Conservation (phyloP, 257 asterid genomes). For the Solanum appendiculatum region DNA sequence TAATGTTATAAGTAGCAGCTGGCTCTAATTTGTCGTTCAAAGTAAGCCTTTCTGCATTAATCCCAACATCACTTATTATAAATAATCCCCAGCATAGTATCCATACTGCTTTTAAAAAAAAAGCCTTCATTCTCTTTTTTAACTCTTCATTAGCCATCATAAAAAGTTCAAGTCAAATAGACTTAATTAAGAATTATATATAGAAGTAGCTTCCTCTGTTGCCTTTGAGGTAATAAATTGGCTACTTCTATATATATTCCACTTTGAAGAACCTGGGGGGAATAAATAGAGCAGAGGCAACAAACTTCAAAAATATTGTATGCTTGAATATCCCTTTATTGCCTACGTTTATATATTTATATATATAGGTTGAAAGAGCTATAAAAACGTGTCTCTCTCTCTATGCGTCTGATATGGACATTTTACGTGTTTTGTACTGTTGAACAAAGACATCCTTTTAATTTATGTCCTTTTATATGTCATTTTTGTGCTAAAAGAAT, state of each 20-base stretch:
- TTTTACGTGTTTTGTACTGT: neutral
- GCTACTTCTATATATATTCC: neutral
- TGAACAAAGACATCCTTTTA: neutral
- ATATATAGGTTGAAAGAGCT: neutral
- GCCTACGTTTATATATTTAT: neutral
- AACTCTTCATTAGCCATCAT: conserved; percentile 3
- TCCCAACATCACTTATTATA: neutral
- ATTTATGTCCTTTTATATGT: neutral
- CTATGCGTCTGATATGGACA: neutral
- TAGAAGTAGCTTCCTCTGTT: neutral
- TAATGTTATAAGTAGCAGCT: neutral
- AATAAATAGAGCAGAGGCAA: neutral
- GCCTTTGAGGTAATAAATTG: neutral
- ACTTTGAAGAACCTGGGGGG: neutral
- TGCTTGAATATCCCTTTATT: neutral
- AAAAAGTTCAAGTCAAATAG: no score
- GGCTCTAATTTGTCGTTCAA: conserved; percentile 3
- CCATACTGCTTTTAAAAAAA: conserved; percentile 1
- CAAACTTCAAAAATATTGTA: neutral
- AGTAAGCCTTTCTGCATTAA: conserved; percentile 12
- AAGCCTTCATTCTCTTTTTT: neutral
- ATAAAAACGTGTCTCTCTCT: neutral
- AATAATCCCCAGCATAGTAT: conserved; percentile 13
- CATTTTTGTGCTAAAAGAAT: neutral
- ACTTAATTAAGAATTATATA: neutral